Base-by-base conservation (phyloP, 2,329 filamentous ascomycete genomes). In the Leptographium procerum region DNA sequence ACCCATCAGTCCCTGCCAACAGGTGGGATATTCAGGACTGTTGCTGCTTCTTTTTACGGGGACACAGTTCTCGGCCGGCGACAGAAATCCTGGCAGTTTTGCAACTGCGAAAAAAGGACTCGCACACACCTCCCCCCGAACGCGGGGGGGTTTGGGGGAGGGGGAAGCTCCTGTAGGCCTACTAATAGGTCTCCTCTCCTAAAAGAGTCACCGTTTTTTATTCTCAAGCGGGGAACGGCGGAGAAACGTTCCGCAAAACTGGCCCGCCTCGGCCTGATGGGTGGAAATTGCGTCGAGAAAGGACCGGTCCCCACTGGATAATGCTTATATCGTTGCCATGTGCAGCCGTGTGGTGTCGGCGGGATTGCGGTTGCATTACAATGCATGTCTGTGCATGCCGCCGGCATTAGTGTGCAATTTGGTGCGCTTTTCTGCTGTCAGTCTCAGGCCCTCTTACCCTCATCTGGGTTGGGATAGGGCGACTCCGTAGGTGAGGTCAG, bases 151-250 rank as follows among this genome's bases (percentile, higher is more conserved):
- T n/a, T n/a, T n/a, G n/a, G n/a, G n/a, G n/a, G n/a, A n/a, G 31
- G 31, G 31, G 31, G 31, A 5, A 6, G 31, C 7, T 43, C n/a
- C 6, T 6, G 4, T 6, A 22, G 8, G n/a, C 19, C 40, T 43
- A 19, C 3, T 19, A 43, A n/a, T 26, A 14, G 47, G 22, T 24
- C n/a, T 50, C 47, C 40, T 51, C 16, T 13, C 19, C 33, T n/a
- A 10, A 54, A 40, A 6, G 1, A 24, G n/a, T 26, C 33, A 54
- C 52, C 52, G 52, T 54, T 48, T 43, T 8, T 4, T n/a, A n/a
- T n/a, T n/a, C n/a, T n/a, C 24, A 14, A 26, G 54, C 54, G 54
- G 54, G 54, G 54, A 56, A 47, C 11, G 11, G 54, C 54, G 54
- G 54, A 48, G 54, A 24, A n/a, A 28, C 43, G 40, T 56, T 43